Base-by-base conservation (phyloP, 768 basidiomycete genomes). In the Pleurotus tuber-regium region DNA sequence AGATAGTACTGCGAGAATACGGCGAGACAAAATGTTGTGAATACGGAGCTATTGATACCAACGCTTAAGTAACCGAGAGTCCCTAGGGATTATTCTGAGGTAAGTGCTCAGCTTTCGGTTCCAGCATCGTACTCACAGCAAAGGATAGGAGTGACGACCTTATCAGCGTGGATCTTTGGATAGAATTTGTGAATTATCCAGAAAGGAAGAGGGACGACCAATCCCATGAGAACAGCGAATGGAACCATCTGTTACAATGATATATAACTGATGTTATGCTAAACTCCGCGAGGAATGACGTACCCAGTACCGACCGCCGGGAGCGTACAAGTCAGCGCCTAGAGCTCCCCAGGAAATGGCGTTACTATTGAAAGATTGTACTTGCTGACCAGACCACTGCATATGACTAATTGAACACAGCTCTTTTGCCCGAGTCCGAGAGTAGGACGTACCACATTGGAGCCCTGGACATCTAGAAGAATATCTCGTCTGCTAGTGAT, bases 281-380 rank as follows among this genome's bases (percentile, higher is more conserved):
- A 54, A 55, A 51, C 56, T 58, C 53, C 55, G 53, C 18, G 58
- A 53, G 35, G 23, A 49, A 56, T 4, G 10, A 14, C 69, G 7
- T 59, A 76, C 72, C 40, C 70, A 71, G 61, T 80, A 82, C 10
- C 75, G 72, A 14, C 71, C 69, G 39, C 68, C 67, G 11, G 74
- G 72, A 6, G 75, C 68, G 54, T 75, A 82, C 3, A 80, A 66
- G 43, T 69, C 62, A 30, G 75, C 71, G 14, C 74, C 76, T 23
- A 83, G 71, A 2, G 77, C 82, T 51, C 82, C 81, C 79, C 80
- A 84, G 2, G 82, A 69, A 21, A 82, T 71, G 5, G 80, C 81
- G 57, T 78, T 61, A 58, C 71, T 77, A 64, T 72, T 69, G 60
- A 70, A 71, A 1, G 69, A 63, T 63, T 68, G 65, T 9, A 71